A percentile compares a stretch with the other conserved stretches of the same genome.
phyloP scores from a whole-genome alignment of 2,329 filamentous ascomycete species.

The Fusarium cyanostomum region DNA sequence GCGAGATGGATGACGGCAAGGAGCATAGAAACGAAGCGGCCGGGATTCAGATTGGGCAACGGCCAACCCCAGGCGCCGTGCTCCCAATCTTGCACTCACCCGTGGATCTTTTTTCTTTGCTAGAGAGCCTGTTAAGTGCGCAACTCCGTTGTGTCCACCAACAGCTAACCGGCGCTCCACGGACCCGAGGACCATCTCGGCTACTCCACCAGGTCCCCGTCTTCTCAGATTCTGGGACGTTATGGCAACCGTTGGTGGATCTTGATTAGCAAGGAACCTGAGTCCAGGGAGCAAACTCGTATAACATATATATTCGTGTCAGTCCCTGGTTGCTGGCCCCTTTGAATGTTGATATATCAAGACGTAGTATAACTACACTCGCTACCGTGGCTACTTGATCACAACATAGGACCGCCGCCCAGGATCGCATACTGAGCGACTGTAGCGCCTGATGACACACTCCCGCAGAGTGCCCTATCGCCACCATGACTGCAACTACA shows the following conservation, averaged over 20 bases:
- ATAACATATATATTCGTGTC: conserved; percentile 23
- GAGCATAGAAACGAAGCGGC: conserved; percentile 2
- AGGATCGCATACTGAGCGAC: neutral
- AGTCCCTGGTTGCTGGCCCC: neutral
- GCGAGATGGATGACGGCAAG: conserved; percentile 22
- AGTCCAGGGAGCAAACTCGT: neutral
- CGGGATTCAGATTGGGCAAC: conserved; percentile 21
- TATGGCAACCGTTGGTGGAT: conserved; percentile 14
- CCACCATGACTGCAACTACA: conserved; percentile 8
- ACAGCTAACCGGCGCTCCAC: conserved; percentile 13
- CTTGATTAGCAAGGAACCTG: conserved; percentile 13
- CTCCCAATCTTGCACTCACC: conserved; percentile 24
- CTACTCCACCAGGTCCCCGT: conserved; percentile 7
- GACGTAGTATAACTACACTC: neutral
- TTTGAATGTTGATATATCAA: neutral
- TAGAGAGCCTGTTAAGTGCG: neutral
- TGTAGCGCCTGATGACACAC: neutral
- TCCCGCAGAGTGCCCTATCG: neutral
- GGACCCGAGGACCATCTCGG: conserved; percentile 12
- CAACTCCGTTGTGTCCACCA: neutral
- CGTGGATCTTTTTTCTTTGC: conserved; percentile 9
- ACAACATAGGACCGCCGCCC: neutral
- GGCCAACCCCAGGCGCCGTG: conserved; percentile 6
- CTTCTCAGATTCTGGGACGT: neutral
- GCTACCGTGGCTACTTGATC: neutral